Evolutionary conservation across 768 basidiomycete genomes (phyloP), one percentile per base, ranked within the genome.

Genomic region (Guyanaporus albipodus): DNA sequence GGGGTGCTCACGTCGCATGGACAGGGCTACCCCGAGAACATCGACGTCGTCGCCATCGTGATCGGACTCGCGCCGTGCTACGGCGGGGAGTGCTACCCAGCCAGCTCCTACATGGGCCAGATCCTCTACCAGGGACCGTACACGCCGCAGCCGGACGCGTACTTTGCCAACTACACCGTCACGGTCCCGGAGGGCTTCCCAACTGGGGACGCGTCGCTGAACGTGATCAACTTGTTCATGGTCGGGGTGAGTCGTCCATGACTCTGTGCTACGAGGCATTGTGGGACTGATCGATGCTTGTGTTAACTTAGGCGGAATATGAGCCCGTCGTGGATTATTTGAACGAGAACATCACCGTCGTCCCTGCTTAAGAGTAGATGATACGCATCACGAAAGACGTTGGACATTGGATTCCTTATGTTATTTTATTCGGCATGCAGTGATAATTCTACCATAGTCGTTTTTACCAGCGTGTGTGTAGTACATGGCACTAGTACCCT

Each of bases 201-300:
- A 1, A 37, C 59, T 34, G 70, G 69, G 3, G 8, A n/a, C 0
- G 69, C 68, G 10, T 67, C 68, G 39, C 49, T 76, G 37, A 65
- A 63, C 11, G 67, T 69, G 6, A 63, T 66, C 38, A 68, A 72
- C 54, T 49, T 70, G 0, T 56, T 67, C 23, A 54, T 76, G 49
- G 61, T 72, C 17, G 74, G 73, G 47, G 73, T 76, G 53, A 58
- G 72, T 64, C 8, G 31, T 32, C 7, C n/a, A 6, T n/a, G 4
- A n/a, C 8, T 12, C 4, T 14, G 19, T 21, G 10, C 18, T 10
- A 11, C 19, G 28, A 2, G 7, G 22, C 18, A n/a, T n/a, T n/a
- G n/a, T n/a, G n/a, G n/a, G n/a, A n/a, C n/a, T n/a, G n/a, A n/a
- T n/a, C n/a, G n/a, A n/a, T n/a, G n/a, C n/a, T n/a, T n/a, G n/a